A percentile compares a stretch with the other conserved stretches of the same genome.
phyloP scores from a whole-genome alignment of 495 filamentous ascomycete genomes.

The Aspergillus baeticus region DNA sequence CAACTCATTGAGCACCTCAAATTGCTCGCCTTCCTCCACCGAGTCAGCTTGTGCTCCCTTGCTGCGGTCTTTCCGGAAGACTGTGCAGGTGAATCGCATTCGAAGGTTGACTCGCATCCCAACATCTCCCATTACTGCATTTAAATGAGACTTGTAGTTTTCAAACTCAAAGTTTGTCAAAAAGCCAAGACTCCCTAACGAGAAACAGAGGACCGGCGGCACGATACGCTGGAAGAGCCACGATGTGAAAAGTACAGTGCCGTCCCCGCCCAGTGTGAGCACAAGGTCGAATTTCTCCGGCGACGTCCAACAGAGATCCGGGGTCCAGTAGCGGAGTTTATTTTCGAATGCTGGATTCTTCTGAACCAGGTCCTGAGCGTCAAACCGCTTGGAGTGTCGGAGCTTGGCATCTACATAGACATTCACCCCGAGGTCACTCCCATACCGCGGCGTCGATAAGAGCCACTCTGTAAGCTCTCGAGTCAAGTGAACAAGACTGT shows the following conservation, averaged over 20 bases:
- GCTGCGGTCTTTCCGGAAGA: constrained; percentile 62
- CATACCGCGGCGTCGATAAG: constrained; percentile 78
- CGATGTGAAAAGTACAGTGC: constrained; percentile 86
- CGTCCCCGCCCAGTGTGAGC: constrained; percentile 87
- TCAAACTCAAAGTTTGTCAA: constrained; percentile 90
- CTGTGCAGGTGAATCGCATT: constrained; percentile 96
- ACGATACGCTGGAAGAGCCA: constrained; percentile 95
- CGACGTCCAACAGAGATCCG: constrained; percentile 84
- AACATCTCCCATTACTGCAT: constrained; percentile 81
- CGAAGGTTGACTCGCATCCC: constrained; percentile 95
- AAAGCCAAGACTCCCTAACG: constrained; percentile 85
- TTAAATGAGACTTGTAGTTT: constrained; percentile 75
- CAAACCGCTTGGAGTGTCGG: constrained; percentile 80
- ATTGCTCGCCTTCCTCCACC: constrained; percentile 77
- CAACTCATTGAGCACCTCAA: constrained; percentile 94
- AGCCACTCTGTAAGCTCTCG: constrained; percentile 85
- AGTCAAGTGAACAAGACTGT: constrained; percentile 80
- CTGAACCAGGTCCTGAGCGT: constrained; percentile 67
- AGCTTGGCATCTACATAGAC: constrained; percentile 95
- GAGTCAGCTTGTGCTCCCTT: constrained; percentile 46
- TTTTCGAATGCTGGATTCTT: constrained; percentile 67
- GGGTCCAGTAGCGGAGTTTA: constrained; percentile 91
- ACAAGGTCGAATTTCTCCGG: constrained; percentile 93
- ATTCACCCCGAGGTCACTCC: constrained; percentile 75
- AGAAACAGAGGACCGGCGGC: constrained; percentile 85